phyloP scores from a whole-genome alignment of 2,329 filamentous ascomycete genomes.

The Fusarium fracticaudum region DNA sequence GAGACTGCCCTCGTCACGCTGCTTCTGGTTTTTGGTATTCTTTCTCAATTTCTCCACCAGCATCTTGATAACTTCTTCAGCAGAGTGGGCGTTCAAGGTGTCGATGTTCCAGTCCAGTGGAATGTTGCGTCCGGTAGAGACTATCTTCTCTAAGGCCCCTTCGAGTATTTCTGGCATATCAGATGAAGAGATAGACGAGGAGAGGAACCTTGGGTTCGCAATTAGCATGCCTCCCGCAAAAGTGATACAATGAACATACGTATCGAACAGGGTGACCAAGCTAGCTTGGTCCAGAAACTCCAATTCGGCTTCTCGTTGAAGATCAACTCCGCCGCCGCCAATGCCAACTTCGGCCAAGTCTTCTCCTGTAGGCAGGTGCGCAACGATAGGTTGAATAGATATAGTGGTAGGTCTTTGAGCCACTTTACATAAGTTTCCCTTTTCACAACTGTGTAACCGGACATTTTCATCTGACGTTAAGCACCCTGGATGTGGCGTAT shows the following conservation, averaged over 20 bases:
- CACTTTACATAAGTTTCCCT: slow-evolving; percentile 68
- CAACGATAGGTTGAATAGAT: slow-evolving; percentile 81
- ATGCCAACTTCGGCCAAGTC: slow-evolving; percentile 79
- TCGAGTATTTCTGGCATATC: slow-evolving; percentile 15
- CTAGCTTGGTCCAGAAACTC: slow-evolving; percentile 65
- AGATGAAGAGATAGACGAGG: slow-evolving; percentile 8
- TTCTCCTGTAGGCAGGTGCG: slow-evolving; percentile 65
- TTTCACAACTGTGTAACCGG: slow-evolving; percentile 88
- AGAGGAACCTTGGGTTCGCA: slow-evolving; percentile 23
- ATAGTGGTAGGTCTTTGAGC: slow-evolving; percentile 65
- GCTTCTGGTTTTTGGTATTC: background rate
- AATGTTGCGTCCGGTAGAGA: slow-evolving; percentile 38
- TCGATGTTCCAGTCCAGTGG: slow-evolving; percentile 39
- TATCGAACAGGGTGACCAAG: slow-evolving; percentile 58
- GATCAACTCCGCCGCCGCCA: slow-evolving; percentile 81
- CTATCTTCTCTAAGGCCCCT: slow-evolving; percentile 23
- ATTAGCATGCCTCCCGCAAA: background rate
- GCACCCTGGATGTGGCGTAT: slow-evolving; percentile 74
- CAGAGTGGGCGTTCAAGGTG: slow-evolving; percentile 24
- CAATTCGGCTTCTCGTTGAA: slow-evolving; percentile 74
- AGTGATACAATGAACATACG: slow-evolving; percentile 44
- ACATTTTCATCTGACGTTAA: slow-evolving; percentile 71
- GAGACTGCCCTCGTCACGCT: slow-evolving; percentile 37
- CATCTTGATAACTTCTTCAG: slow-evolving; percentile 6
- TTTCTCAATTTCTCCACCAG: slow-evolving; percentile 24